Conservation (phyloP, 805 yeast species). For the Yamadazyma scolyti region DNA sequence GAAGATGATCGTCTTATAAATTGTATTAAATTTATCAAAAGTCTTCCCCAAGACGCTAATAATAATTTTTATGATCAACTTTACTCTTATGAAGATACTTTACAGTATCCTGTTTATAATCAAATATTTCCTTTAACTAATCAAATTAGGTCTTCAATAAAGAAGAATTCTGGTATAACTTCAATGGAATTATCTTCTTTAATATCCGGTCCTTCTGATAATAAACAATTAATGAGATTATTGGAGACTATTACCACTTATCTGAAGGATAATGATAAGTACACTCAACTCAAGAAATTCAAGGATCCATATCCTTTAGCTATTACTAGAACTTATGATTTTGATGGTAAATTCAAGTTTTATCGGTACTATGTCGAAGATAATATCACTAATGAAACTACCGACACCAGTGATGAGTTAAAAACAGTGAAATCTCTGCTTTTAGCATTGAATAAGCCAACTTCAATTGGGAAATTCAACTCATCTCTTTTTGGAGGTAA, state of each 20-base stretch:
- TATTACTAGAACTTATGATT: slow-evolving; percentile 63
- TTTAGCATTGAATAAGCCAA: neutral
- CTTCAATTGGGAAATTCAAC: slow-evolving; percentile 23
- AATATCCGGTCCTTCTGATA: slow-evolving; percentile 54
- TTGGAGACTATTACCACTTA: slow-evolving; percentile 48
- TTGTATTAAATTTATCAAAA: slow-evolving; percentile 39
- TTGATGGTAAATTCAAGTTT: slow-evolving; percentile 69
- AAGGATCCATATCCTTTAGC: slow-evolving; percentile 16
- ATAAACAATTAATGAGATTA: slow-evolving; percentile 48
- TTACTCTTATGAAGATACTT: slow-evolving; percentile 17
- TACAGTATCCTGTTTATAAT: slow-evolving; percentile 37
- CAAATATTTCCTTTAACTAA: slow-evolving; percentile 58
- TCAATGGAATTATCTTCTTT: slow-evolving; percentile 49
- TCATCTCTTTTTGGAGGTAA: no score
- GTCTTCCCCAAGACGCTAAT: slow-evolving; percentile 41
- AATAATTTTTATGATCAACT: slow-evolving; percentile 35
- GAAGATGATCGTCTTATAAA: slow-evolving; percentile 21
- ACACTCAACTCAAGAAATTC: slow-evolving; percentile 24
- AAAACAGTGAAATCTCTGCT: slow-evolving; percentile 1
- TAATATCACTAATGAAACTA: neutral
- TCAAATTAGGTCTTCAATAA: slow-evolving; percentile 53
- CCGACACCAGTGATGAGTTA: neutral
- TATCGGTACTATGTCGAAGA: slow-evolving; percentile 50
- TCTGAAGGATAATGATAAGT: slow-evolving; percentile 22
- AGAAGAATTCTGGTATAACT: slow-evolving; percentile 49